These are phyloP conservation scores for Penicillium coprophilum DNA, from an alignment of 495 filamentous ascomycete genomes.

Conservation along the genomic window DNA sequence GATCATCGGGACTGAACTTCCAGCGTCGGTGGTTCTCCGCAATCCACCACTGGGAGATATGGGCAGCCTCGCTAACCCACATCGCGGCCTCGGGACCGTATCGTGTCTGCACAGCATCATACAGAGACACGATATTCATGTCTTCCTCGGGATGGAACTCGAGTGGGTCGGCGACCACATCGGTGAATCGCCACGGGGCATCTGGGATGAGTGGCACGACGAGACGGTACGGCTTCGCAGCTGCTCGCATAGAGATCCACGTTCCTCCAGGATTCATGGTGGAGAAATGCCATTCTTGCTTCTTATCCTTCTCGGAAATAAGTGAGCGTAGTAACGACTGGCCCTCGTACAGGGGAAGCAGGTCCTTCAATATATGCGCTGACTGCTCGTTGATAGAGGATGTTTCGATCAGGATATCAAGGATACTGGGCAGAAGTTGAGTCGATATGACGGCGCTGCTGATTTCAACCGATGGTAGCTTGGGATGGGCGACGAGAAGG, in stretches of 20 bases:
- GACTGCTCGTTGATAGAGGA: slow-evolving; percentile 29
- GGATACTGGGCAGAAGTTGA: slow-evolving; percentile 43
- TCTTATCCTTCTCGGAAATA: slow-evolving; percentile 17
- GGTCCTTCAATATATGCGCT: slow-evolving; percentile 26
- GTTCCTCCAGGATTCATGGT: slow-evolving; percentile 45
- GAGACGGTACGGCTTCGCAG: slow-evolving; percentile 34
- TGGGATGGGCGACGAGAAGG: slow-evolving; percentile 40
- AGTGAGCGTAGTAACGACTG: slow-evolving; percentile 38
- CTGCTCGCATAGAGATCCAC: slow-evolving; percentile 35
- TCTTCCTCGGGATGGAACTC: slow-evolving; percentile 23
- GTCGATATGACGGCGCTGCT: slow-evolving; percentile 31
- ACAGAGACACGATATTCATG: slow-evolving; percentile 24
- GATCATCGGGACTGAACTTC: slow-evolving; percentile 15
- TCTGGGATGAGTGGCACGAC: slow-evolving; percentile 38
- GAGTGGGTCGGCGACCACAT: slow-evolving; percentile 32
- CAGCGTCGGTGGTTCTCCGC: slow-evolving; percentile 28
- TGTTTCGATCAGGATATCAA: slow-evolving; percentile 41
- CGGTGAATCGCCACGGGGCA: slow-evolving; percentile 36
- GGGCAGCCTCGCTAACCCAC: slow-evolving; percentile 40
- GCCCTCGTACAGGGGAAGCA: slow-evolving; percentile 42
- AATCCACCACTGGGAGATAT: slow-evolving; percentile 38
- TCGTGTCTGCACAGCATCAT: slow-evolving; percentile 22
- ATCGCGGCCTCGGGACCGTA: slow-evolving; percentile 29
- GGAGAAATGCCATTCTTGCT: slow-evolving; percentile 41
- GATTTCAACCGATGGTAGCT: slow-evolving; percentile 37